A percentile compares a stretch with the other conserved stretches of the same genome.
These are phyloP conservation scores for Stagonosporopsis cucurbitacearum DNA, from an alignment of 2,329 filamentous ascomycete species.

Conservation along the genomic window DNA sequence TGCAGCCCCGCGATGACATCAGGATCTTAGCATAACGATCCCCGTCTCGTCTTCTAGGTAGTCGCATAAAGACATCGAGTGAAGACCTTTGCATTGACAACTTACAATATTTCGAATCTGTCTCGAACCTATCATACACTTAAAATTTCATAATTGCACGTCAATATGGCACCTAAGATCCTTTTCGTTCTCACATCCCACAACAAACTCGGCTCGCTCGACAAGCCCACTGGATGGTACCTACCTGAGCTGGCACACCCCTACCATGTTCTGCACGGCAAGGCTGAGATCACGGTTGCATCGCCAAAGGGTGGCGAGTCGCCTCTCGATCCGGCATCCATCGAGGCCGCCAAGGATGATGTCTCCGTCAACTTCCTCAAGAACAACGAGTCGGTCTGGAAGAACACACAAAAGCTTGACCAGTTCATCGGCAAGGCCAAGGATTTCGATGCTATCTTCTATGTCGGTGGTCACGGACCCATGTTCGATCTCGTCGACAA, in stretches of 20 bases:
- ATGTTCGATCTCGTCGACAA: constrained; percentile 72
- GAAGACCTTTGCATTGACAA: not conserved
- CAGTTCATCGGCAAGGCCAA: constrained; percentile 62
- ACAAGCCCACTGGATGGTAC: constrained; percentile 72
- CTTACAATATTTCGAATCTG: not conserved
- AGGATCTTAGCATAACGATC: not conserved
- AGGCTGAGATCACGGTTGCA: constrained; percentile 49
- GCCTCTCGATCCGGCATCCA: constrained; percentile 46
- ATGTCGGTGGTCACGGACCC: constrained; percentile 66
- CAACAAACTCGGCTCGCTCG: constrained; percentile 52
- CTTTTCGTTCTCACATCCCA: constrained; percentile 75
- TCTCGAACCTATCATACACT: not conserved
- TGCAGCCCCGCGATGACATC: constrained; percentile 12
- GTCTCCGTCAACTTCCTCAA: constrained; percentile 51
- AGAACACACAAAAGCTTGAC: constrained; percentile 65
- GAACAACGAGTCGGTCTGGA: constrained; percentile 66
- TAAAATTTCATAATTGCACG: not conserved
- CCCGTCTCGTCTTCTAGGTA: not conserved
- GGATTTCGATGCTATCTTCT: constrained; percentile 69
- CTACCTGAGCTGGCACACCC: constrained; percentile 54
- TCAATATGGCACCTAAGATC: constrained; percentile 58
- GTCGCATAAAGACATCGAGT: not conserved
- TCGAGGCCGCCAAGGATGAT: constrained; percentile 58
- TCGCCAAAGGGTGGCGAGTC: constrained; percentile 49
- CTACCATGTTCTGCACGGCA: constrained; percentile 48